A percentile compares a stretch with the other conserved stretches of the same genome.
phyloP scores from a whole-genome alignment of 2,329 filamentous ascomycete species.

The Gnomoniopsis smithogilvyi region DNA sequence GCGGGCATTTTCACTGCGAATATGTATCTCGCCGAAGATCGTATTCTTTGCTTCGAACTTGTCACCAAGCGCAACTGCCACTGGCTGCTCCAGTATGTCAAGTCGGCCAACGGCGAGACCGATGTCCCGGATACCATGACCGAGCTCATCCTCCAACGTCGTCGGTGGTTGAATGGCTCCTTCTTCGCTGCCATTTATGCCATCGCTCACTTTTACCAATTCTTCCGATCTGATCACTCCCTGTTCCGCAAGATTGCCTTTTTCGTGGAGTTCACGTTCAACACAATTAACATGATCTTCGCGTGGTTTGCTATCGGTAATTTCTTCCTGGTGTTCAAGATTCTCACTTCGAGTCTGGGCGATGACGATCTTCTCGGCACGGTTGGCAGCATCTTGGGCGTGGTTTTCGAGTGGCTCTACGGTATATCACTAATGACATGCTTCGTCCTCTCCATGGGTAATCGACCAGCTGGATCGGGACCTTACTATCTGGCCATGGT shows the following conservation, averaged over 20 bases:
- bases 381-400: slow-evolving; percentile 74
- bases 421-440: slow-evolving; percentile 88
- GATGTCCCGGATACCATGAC: slow-evolving; percentile 94
- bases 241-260: slow-evolving; percentile 85
- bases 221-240: slow-evolving; percentile 90
- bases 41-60: slow-evolving; percentile 97
- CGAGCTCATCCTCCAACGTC: slow-evolving; percentile 90
- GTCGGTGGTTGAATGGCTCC: slow-evolving; percentile 95
- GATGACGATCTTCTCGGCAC: slow-evolving; percentile 66
- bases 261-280: slow-evolving; percentile 89
- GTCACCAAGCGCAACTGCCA: slow-evolving; percentile 96
- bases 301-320: slow-evolving; percentile 98
- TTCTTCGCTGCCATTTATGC: slow-evolving; percentile 98
- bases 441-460: slow-evolving; percentile 91
- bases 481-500: slow-evolving; percentile 95
- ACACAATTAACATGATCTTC: slow-evolving; percentile 95
- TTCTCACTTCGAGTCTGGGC: slow-evolving; percentile 84
- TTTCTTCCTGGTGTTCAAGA: slow-evolving; percentile 98
- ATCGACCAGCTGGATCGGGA: slow-evolving; percentile 90
- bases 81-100: slow-evolving; percentile 98
- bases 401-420: slow-evolving; percentile 96
- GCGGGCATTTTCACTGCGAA: slow-evolving; percentile 85
- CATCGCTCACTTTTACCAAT: slow-evolving; percentile 91
- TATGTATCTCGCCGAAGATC: slow-evolving; percentile 98
- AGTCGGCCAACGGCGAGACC: slow-evolving; percentile 93